Evolutionary conservation across 2,329 filamentous ascomycete species (phyloP), one percentile per base, ranked within the genome.

Genomic region (Eurotiales sp.): DNA sequence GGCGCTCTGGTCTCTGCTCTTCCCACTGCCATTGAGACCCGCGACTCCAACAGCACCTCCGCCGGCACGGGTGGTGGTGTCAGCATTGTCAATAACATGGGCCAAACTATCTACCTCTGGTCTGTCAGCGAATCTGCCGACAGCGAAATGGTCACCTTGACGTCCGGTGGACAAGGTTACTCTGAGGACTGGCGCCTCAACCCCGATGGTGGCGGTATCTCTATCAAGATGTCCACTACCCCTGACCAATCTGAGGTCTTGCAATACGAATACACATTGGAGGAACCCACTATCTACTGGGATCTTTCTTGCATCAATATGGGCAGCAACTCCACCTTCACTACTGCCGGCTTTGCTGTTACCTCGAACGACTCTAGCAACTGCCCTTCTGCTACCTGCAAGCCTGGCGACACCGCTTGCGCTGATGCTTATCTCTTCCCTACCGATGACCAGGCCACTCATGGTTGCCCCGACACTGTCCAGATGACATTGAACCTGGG

Each of bases 181-280:
- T 52, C 55, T 5, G 68, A 72, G 54, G 25, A 56, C 32, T 72
- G 64, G 64, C 58, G 59, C 48, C 49, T 49, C 55, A 70, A 69
- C 60, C 53, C 60, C 55, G 64, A 68, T 55, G 70, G 69, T 39
- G 71, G 71, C 42, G 71, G 70, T 56, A 60, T 72, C 56, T 72
- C 69, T 41, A 71, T 73, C 63, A 73, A 73, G 64, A 58, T 73
- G 39, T 61, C 70, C 55, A 64, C 64, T 50, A 53, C 57, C 19
- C 57, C 60, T 19, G 52, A 57, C 46, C 66, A 69, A 55, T 32
- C 55, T 43, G 63, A 71, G 21, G 64, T 73, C 48, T 67, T 72
- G 22, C 71, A 73, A 62, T 72, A 70, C 56, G 68, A 72, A 58
- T 72, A 72, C 61, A 71, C 68, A 51, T 50, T 64, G 34, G 45